A percentile compares a stretch with the other conserved stretches of the same genome.
Evolutionary conservation across 75 land plant genomes (phyloP).

Genomic region (Adiantum capillusveneris): DNA sequence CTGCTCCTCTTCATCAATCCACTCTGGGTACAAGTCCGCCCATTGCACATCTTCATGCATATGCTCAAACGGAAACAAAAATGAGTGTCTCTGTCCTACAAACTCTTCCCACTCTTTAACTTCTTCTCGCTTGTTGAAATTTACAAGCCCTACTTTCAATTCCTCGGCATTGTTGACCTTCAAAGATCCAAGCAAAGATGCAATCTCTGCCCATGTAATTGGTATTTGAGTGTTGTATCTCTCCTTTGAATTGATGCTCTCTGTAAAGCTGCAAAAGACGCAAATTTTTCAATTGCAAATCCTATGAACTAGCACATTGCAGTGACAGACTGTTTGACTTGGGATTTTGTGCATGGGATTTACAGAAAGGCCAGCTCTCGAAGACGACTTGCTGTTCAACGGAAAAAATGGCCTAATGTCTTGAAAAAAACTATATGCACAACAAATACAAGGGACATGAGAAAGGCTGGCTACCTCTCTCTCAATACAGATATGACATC

Average conservation of each 20-base stretch:
- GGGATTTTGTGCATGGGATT: too few species aligned
- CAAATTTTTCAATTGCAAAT: too few species aligned
- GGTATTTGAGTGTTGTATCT: constrained; percentile 34
- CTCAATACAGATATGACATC: too few species aligned
- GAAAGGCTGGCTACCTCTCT: too few species aligned
- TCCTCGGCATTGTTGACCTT: constrained; percentile 8
- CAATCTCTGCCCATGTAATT: constrained; percentile 38
- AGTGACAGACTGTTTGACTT: too few species aligned
- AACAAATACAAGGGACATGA: too few species aligned
- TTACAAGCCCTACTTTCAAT: constrained; percentile 49
- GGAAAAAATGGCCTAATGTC: too few species aligned
- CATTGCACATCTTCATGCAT: constrained; percentile 40
- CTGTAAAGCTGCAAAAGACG: constrained; percentile 26
- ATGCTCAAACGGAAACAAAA: constrained; percentile 27
- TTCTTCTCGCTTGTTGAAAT: constrained; percentile 41
- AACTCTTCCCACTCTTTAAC: constrained; percentile 35
- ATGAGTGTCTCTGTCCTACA: constrained; percentile 22
- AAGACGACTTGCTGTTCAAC: too few species aligned
- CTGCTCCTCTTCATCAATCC: constrained; percentile 83
- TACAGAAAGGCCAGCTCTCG: too few species aligned
- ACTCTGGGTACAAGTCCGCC: constrained; percentile 71
- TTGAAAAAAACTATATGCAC: too few species aligned
- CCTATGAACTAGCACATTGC: too few species aligned
- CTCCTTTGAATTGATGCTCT: constrained; percentile 19
- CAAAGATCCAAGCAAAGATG: constrained; percentile 17